Evolutionary conservation across 176 grass and related monocot species (phyloP).

Genomic region (Tillandsia leiboldiana): DNA sequence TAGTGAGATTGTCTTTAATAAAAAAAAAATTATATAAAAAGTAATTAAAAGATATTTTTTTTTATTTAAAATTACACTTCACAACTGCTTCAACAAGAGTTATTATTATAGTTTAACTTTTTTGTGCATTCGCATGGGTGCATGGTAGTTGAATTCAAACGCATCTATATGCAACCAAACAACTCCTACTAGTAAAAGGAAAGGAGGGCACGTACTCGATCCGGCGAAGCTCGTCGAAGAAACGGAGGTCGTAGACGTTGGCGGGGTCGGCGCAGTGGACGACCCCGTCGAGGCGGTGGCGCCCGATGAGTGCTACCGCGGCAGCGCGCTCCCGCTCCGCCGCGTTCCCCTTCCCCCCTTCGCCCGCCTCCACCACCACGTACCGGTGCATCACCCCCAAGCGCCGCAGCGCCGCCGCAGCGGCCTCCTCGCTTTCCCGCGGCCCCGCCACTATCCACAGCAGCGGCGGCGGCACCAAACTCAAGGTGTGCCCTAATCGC

Average conservation of each 20-base stretch:
- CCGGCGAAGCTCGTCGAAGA: constrained; percentile 45
- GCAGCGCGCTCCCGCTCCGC: constrained; percentile 30
- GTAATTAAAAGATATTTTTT: too few relatives aligned
- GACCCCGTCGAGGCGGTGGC: constrained; percentile 36
- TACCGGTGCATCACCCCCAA: constrained; percentile 54
- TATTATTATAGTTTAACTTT: too few relatives aligned
- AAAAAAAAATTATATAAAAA: too few relatives aligned
- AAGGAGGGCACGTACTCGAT: constrained; percentile 28
- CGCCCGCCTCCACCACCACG: constrained; percentile 27
- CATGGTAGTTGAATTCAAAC: too few relatives aligned
- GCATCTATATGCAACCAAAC: neutral
- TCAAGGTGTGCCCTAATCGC: constrained; percentile 39
- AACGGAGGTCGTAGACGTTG: constrained; percentile 35
- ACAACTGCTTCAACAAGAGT: too few relatives aligned
- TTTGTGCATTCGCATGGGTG: too few relatives aligned
- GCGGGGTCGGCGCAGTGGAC: constrained; percentile 37
- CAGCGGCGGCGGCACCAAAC: constrained; percentile 33
- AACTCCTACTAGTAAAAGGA: neutral
- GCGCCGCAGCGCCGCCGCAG: constrained; percentile 24
- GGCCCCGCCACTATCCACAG: constrained; percentile 53
- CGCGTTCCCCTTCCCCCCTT: constrained; percentile 11
- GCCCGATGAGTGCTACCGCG: constrained; percentile 41
- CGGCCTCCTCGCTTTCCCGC: constrained; percentile 13
- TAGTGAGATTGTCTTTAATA: too few relatives aligned
- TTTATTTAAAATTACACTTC: too few relatives aligned